These are phyloP conservation scores for Oryza rufipogon DNA, from an alignment of 176 grass and related monocot species.

Conservation along the genomic window DNA sequence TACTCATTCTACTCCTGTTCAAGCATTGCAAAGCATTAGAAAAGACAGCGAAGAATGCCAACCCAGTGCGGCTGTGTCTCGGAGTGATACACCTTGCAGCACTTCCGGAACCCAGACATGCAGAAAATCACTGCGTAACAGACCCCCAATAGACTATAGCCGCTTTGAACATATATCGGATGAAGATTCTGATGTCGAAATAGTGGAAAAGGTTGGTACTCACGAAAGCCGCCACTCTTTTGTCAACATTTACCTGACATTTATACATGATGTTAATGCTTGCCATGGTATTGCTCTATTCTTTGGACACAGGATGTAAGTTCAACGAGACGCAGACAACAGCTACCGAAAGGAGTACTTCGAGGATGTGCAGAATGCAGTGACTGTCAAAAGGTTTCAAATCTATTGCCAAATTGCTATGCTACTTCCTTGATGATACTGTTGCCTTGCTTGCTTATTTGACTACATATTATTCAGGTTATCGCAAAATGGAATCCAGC, in stretches of 20 bases:
- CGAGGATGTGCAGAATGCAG: constrained; percentile 74
- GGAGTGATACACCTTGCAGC: constrained; percentile 38
- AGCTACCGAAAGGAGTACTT: constrained; percentile 85
- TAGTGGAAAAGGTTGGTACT: constrained; percentile 52
- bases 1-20: constrained; percentile 35
- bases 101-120: constrained; percentile 45
- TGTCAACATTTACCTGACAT: constrained; percentile 26
- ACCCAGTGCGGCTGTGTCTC: constrained; percentile 24
- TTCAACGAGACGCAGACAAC: constrained; percentile 38
- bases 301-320: constrained; percentile 57
- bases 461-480: constrained; percentile 50
- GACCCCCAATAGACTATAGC: constrained; percentile 72
- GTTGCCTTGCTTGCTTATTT: constrained; percentile 27
- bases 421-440: constrained; percentile 16
- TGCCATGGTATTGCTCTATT: constrained; percentile 19
- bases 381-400: constrained; percentile 73
- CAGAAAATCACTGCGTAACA: constrained; percentile 66
- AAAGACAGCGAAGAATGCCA: constrained; percentile 31
- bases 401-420: constrained; percentile 24
- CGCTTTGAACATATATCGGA: constrained; percentile 54
- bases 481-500: constrained; percentile 81
- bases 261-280: constrained; percentile 20
- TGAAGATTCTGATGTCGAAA: constrained; percentile 58
- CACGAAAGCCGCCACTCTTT: constrained; percentile 24
- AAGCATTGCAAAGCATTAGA: constrained; percentile 12